Percentiles rank a stretch among this genome's conserved stretches.
Conservation (phyloP, 139 green algal genomes). For the Zygnema cylindricum region DNA sequence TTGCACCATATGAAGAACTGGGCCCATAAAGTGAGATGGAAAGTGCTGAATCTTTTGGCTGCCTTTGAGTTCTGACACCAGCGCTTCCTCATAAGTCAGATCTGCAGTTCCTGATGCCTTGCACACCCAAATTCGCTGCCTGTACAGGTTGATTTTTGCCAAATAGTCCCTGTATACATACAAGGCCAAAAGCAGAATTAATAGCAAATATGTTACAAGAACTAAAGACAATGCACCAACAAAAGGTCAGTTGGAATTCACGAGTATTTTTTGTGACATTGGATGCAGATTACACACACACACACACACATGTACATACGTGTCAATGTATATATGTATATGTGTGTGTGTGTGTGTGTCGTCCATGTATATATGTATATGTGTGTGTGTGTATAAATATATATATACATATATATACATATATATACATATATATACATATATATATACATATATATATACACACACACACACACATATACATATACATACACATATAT, state of each 20-base stretch:
- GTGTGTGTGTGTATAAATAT: no score
- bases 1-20: conserved; percentile 55
- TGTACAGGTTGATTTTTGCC: conserved; percentile 64
- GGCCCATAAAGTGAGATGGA: conserved; percentile 32
- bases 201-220: neutral
- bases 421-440: no score
- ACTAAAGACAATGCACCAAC: neutral
- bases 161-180: conserved; percentile 20
- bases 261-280: neutral
- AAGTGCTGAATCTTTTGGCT: conserved; percentile 36
- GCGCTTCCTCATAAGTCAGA: conserved; percentile 79
- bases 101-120: conserved; percentile 63
- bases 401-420: no score
- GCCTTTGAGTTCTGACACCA: conserved; percentile 60
- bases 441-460: no score
- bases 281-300: neutral
- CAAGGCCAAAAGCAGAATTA: neutral
- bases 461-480: no score
- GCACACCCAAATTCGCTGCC: conserved; percentile 71
- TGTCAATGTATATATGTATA: neutral
- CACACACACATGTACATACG: neutral
- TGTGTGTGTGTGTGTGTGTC: neutral
- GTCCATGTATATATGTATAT: neutral
- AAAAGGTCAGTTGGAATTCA: neutral
- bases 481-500: no score